These are phyloP conservation scores for Termitomyces sp. DNA, from an alignment of 768 basidiomycete species.

Conservation along the genomic window DNA sequence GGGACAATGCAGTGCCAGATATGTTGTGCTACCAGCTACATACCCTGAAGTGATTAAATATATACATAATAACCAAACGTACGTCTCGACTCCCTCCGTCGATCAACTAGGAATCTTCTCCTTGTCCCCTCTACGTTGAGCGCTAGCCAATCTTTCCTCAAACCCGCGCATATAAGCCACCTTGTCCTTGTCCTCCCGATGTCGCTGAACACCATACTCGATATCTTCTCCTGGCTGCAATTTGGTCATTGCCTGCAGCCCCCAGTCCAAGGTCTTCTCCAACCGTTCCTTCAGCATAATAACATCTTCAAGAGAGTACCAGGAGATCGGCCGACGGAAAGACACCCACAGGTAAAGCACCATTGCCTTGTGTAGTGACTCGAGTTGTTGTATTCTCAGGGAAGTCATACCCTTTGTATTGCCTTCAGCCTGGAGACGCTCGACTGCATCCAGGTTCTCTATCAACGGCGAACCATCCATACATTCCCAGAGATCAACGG, in stretches of 20 bases:
- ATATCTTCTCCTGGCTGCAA: background rate
- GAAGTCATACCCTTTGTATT: conserved; percentile 3
- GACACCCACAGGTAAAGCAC: conserved; percentile 83
- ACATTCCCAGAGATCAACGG: conserved; percentile 35
- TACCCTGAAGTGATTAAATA: background rate
- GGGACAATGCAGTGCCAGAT: background rate
- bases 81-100: background rate
- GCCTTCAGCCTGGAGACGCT: conserved; percentile 23
- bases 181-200: background rate
- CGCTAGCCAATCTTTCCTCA: no score
- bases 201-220: background rate
- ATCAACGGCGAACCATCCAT: conserved; percentile 33
- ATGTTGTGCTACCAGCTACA: background rate
- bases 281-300: conserved; percentile 49
- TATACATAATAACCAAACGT: background rate
- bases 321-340: conserved; percentile 64
- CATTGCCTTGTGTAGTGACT: conserved; percentile 70
- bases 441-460: conserved; percentile 33
- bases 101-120: no score
- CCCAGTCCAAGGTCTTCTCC: conserved; percentile 66
- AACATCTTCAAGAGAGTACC: conserved; percentile 48
- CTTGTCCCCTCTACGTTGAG: no score
- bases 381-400: conserved; percentile 34
- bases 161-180: background rate
- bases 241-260: conserved; percentile 36